A percentile compares a stretch with the other conserved stretches of the same genome.
phyloP scores from a whole-genome alignment of 495 filamentous ascomycete genomes.

The Xylaria cubensis region DNA sequence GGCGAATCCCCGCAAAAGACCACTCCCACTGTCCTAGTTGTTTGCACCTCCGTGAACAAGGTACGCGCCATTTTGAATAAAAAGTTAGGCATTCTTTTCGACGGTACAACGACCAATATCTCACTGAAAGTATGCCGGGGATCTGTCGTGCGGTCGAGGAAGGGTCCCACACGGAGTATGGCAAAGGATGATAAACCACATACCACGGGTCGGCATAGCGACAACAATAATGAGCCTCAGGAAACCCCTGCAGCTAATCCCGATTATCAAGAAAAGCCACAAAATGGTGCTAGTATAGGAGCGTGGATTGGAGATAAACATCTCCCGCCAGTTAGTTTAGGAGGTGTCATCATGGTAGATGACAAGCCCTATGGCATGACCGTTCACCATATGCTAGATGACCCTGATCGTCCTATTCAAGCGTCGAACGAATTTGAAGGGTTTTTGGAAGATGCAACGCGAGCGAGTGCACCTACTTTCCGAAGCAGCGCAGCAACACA shows the following conservation, averaged over 20 bases:
- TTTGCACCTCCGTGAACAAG: conserved; percentile 74
- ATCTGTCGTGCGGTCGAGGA: conserved; percentile 70
- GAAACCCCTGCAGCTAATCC: conserved; percentile 60
- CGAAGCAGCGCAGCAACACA: conserved; percentile 43
- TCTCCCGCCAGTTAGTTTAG: conserved; percentile 87
- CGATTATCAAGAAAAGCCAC: conserved; percentile 74
- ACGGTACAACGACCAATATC: conserved; percentile 64
- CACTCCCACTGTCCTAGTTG: conserved; percentile 76
- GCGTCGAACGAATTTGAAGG: conserved; percentile 40
- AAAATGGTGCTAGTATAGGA: conserved; percentile 90
- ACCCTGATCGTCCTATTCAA: conserved; percentile 68
- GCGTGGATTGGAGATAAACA: conserved; percentile 85
- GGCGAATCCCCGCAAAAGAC: conserved; percentile 70
- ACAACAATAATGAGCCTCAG: conserved; percentile 32
- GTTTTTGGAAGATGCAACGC: conserved; percentile 36
- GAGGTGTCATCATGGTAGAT: conserved; percentile 85
- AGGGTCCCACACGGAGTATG: conserved; percentile 48
- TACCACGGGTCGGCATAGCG: conserved; percentile 21
- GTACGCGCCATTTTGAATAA: conserved; percentile 75
- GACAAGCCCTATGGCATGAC: conserved; percentile 87
- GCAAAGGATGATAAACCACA: conserved; percentile 31
- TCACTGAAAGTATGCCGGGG: conserved; percentile 70
- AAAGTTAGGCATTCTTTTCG: conserved; percentile 62
- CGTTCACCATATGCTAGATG: conserved; percentile 94
- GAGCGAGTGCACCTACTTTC: conserved; percentile 34